phyloP scores from a whole-genome alignment of 768 basidiomycete genomes.

The Podaxis sp. region DNA sequence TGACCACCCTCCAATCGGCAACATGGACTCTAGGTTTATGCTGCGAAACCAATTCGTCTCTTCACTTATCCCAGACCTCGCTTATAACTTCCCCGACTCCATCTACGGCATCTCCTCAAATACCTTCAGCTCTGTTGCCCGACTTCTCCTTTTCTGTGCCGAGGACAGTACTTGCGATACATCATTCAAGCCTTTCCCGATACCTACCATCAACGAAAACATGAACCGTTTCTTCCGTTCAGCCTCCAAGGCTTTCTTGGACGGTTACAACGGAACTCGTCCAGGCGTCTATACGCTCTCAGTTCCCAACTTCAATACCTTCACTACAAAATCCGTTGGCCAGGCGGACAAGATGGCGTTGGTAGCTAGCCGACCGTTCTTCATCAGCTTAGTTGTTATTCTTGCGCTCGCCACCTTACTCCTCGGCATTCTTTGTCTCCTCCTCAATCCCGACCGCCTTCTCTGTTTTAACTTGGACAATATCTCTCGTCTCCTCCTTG shows the following conservation, averaged over 20 bases:
- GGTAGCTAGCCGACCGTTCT: not conserved
- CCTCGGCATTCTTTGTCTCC: not conserved
- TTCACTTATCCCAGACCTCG: not conserved
- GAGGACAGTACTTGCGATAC: not conserved
- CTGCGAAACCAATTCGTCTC: not conserved
- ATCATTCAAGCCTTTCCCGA: not conserved
- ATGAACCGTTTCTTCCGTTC: slow-evolving; percentile 2
- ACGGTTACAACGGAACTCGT: slow-evolving; percentile 1
- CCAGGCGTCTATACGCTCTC: not conserved
- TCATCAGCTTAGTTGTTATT: not conserved
- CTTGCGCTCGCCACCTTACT: not conserved
- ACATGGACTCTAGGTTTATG: not conserved
- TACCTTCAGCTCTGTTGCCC: not conserved
- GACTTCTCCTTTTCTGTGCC: not conserved
- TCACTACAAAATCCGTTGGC: not conserved
- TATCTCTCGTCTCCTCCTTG: not conserved
- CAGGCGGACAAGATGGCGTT: not conserved
- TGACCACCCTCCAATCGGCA: not conserved
- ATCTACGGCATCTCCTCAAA: not conserved
- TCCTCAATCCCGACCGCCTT: not conserved
- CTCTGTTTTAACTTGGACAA: slow-evolving; percentile 1
- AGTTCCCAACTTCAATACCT: not conserved
- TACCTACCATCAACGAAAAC: not conserved
- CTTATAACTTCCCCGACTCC: not conserved
- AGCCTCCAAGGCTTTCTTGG: slow-evolving; percentile 1